phyloP scores from a whole-genome alignment of 495 filamentous ascomycete species.

The Hypoxylon rickii region DNA sequence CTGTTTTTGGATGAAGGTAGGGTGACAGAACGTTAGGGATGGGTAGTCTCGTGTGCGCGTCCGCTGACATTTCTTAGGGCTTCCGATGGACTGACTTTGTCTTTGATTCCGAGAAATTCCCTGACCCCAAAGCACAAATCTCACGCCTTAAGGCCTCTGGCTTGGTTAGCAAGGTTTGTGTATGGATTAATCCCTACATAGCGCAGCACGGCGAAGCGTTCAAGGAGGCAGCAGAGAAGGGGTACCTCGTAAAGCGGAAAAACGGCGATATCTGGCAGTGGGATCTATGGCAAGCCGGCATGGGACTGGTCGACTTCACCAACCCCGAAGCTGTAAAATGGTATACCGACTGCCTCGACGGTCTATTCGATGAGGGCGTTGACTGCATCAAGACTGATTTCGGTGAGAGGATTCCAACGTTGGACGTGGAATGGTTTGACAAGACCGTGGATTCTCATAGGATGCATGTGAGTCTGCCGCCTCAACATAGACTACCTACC shows the following conservation, averaged over 20 bases:
- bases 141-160: slow-evolving; percentile 61
- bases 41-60: background rate
- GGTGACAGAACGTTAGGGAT: background rate
- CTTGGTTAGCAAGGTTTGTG: slow-evolving; percentile 64
- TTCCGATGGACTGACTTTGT: slow-evolving; percentile 79
- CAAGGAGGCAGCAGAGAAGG: slow-evolving; percentile 63
- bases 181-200: slow-evolving; percentile 76
- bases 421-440: slow-evolving; percentile 63
- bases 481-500: background rate
- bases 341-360: slow-evolving; percentile 61
- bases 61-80: slow-evolving; percentile 38
- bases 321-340: slow-evolving; percentile 68
- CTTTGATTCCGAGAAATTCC: slow-evolving; percentile 70
- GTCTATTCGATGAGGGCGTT: slow-evolving; percentile 67
- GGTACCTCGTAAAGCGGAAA: slow-evolving; percentile 69
- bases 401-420: slow-evolving; percentile 69
- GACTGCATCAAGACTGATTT: slow-evolving; percentile 78
- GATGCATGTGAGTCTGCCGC: slow-evolving; percentile 58
- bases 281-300: slow-evolving; percentile 76
- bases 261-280: slow-evolving; percentile 75
- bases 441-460: slow-evolving; percentile 58
- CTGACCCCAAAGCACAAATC: slow-evolving; percentile 66
- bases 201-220: slow-evolving; percentile 70
- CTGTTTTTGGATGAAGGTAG: slow-evolving; percentile 63
- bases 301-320: slow-evolving; percentile 76